Base-by-base conservation (phyloP, 371 early-diverging fungal species). In the Mucor lusitanicus region DNA sequence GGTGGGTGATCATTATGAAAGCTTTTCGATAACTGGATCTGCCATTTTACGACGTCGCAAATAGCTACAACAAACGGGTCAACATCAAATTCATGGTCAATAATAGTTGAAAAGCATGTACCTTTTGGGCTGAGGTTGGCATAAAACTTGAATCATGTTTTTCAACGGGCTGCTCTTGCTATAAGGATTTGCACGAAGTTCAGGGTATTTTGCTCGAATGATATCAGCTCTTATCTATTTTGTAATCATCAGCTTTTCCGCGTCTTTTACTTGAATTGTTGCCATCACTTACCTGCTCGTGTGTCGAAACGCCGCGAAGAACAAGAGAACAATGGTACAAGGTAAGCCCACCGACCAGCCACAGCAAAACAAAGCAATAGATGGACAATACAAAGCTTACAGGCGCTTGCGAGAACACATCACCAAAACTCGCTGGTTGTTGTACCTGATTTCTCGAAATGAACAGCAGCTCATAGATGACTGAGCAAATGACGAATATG, bases 251-350 rank as follows among this genome's bases (percentile, higher is more conserved):
- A 35, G 37, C 12, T 3, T 35, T 12, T 35, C 8, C 1, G 8
- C 12, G 33, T 9, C 33, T 39, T 13, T 19, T 40, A 17, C 15
- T 40, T 39, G 12, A 13, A 1, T 15, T 40, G 17, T 2, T 40
- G 17, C 3, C 7, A 3, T 9, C 3, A 32, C 17, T 1, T 59
- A 94, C 87, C 77, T 94, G 90, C 73, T 97, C 97, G 73, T 95
- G 94, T 0, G 97, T 97, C 1, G 95, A 95, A 13, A 94, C 73
- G 63, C 93, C 93, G 35, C 82, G 80, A 19, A 86, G 74, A 4
- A 88, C 81, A 9, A 95, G 74, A 73, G 86, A 88, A 44, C 87
- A 87, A 67, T 96, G 97, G 71, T 93, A 96, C 0, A 76, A 68
- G 4, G 91, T 83, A 61, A 97, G 76, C 2, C 91, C 83, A 21